A percentile compares a stretch with the other conserved stretches of the same genome.
phyloP scores from a whole-genome alignment of 352 stramenopile species.

The Pythium aquatile region DNA sequence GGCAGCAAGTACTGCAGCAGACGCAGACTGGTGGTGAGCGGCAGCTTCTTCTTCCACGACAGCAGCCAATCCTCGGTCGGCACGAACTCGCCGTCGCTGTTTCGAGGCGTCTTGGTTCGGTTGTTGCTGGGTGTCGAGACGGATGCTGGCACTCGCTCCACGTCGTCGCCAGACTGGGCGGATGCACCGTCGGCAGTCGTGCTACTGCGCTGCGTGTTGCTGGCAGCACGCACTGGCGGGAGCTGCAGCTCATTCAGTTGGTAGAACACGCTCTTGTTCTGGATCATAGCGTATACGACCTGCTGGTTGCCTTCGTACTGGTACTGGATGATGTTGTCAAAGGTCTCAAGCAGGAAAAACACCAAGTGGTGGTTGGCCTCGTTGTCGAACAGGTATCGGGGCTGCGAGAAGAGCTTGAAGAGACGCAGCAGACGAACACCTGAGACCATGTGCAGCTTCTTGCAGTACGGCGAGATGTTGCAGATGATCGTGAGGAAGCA shows the following conservation, averaged over 20 bases:
- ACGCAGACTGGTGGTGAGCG: constrained; percentile 93
- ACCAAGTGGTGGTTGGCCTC: constrained; percentile 96
- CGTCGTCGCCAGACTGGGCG: constrained; percentile 17
- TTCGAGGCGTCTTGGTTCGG: constrained; percentile 35
- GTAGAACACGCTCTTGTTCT: constrained; percentile 95
- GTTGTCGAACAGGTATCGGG: constrained; percentile 92
- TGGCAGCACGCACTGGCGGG: constrained; percentile 73
- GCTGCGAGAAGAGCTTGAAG: constrained; percentile 97
- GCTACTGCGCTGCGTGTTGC: constrained; percentile 10
- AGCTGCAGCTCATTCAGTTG: constrained; percentile 88
- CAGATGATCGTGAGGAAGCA: constrained; percentile 99
- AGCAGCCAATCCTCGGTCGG: constrained; percentile 94
- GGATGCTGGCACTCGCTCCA: neutral
- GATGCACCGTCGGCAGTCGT: constrained; percentile 3
- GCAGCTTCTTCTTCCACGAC: constrained; percentile 93
- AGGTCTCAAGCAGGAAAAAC: constrained; percentile 96
- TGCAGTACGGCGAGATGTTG: constrained; percentile 98
- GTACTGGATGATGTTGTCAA: constrained; percentile 99
- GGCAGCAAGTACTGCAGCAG: constrained; percentile 95
- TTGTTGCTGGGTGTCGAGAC: constrained; percentile 10
- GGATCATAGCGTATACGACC: constrained; percentile 97
- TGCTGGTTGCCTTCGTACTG: constrained; percentile 97
- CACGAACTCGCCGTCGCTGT: constrained; percentile 62
- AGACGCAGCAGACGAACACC: constrained; percentile 96
- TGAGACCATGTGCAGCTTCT: constrained; percentile 93